These are phyloP conservation scores for Phanerochaete sordida DNA, from an alignment of 768 basidiomycete genomes.

Conservation along the genomic window DNA sequence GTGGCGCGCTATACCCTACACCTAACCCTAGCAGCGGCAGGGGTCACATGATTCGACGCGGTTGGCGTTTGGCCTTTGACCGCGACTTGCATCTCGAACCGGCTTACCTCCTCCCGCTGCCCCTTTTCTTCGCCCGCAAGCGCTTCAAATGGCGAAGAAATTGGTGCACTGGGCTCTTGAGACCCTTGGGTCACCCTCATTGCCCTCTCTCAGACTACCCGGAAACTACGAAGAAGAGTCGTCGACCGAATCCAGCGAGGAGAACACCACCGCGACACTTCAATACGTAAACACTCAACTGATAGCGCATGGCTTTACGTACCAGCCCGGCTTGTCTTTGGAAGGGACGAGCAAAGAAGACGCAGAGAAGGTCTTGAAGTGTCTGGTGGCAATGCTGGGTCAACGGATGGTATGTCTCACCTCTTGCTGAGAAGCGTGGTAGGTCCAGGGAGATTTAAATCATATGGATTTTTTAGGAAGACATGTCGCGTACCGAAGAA, in stretches of 20 bases:
- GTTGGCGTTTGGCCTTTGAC: not conserved
- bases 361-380: slow-evolving; percentile 61
- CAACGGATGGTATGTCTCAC: slow-evolving; percentile 65
- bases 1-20: not conserved
- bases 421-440: not conserved
- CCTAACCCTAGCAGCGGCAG: not conserved
- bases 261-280: slow-evolving; percentile 54
- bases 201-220: slow-evolving; percentile 19
- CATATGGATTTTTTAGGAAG: slow-evolving; percentile 39
- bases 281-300: slow-evolving; percentile 83
- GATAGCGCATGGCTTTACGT: slow-evolving; percentile 73
- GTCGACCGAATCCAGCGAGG: slow-evolving; percentile 38
- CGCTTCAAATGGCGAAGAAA: slow-evolving; percentile 32
- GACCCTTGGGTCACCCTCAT: slow-evolving; percentile 34
- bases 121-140: not conserved
- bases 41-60: not conserved
- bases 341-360: slow-evolving; percentile 59
- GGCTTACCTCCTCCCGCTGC: not conserved
- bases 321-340: slow-evolving; percentile 61
- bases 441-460: not conserved
- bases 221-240: not conserved
- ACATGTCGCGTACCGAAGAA: slow-evolving; percentile 78
- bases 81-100: not conserved
- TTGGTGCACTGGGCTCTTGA: slow-evolving; percentile 51
- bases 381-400: slow-evolving; percentile 70